A percentile compares a stretch with the other conserved stretches of the same genome.
phyloP scores from a whole-genome alignment of 352 stramenopile genomes.

The Phytophthora chlamydospora region DNA sequence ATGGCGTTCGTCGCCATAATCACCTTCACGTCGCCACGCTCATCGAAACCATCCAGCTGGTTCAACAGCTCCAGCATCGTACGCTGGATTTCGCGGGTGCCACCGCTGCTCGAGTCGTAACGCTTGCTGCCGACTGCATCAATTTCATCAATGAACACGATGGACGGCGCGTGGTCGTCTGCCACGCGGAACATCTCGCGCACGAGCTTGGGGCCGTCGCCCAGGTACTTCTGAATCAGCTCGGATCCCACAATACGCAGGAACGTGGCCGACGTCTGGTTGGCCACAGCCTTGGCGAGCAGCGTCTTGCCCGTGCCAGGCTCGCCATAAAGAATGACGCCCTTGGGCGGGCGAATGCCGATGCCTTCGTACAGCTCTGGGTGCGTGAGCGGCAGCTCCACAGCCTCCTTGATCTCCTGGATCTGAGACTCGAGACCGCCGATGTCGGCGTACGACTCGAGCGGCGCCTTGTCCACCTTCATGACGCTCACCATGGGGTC shows the following conservation, averaged over 20 bases:
- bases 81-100: slow-evolving; percentile 99
- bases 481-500: slow-evolving; percentile 99
- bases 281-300: slow-evolving; percentile 99
- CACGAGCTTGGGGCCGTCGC: slow-evolving; percentile 99
- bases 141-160: slow-evolving; percentile 99
- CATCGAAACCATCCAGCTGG: slow-evolving; percentile 99
- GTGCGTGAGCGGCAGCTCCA: slow-evolving; percentile 98
- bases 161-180: slow-evolving; percentile 98
- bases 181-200: slow-evolving; percentile 99
- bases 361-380: slow-evolving; percentile 99
- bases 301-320: slow-evolving; percentile 99
- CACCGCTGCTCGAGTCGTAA: slow-evolving; percentile 98
- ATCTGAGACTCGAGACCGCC: slow-evolving; percentile 99
- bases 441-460: slow-evolving; percentile 99
- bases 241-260: slow-evolving; percentile 98
- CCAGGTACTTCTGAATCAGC: slow-evolving; percentile 99
- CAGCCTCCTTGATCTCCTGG: slow-evolving; percentile 94
- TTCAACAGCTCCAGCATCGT: slow-evolving; percentile 99
- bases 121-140: slow-evolving; percentile 99
- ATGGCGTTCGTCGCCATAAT: slow-evolving; percentile 99
- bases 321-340: slow-evolving; percentile 99
- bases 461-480: slow-evolving; percentile 99
- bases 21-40: slow-evolving; percentile 99
- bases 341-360: slow-evolving; percentile 98
- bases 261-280: slow-evolving; percentile 99